These are phyloP conservation scores for Paraconiothyrium sp. DNA, from an alignment of 2,329 filamentous ascomycete species.

Conservation along the genomic window DNA sequence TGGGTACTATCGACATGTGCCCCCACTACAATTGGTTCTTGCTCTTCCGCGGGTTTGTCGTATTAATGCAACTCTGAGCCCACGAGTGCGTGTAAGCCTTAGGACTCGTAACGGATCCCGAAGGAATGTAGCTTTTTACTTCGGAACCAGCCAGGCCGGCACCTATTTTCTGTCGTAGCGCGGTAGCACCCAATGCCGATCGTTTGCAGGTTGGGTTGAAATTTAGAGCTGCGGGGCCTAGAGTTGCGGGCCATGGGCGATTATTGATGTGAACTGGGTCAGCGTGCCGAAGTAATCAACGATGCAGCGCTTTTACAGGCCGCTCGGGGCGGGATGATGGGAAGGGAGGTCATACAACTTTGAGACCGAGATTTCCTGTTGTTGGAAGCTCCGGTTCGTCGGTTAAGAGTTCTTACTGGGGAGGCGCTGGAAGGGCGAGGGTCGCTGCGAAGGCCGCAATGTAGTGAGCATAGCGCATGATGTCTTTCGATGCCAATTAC, in stretches of 20 bases:
- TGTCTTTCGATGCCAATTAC: not conserved
- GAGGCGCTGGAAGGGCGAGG: slow-evolving; percentile 12
- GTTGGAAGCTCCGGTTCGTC: slow-evolving; percentile 88
- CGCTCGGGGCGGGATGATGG: not conserved
- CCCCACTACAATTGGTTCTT: slow-evolving; percentile 85
- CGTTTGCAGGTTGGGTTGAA: slow-evolving; percentile 18
- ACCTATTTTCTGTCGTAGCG: slow-evolving; percentile 73
- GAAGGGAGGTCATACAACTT: slow-evolving; percentile 66
- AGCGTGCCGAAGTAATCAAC: slow-evolving; percentile 15
- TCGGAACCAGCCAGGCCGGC: slow-evolving; percentile 84
- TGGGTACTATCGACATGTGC: slow-evolving; percentile 93
- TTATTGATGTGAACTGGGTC: slow-evolving; percentile 13
- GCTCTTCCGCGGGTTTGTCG: slow-evolving; percentile 82
- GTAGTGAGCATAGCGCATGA: slow-evolving; percentile 12
- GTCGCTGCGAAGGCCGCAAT: slow-evolving; percentile 11
- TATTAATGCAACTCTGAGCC: slow-evolving; percentile 89
- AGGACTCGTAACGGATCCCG: slow-evolving; percentile 73
- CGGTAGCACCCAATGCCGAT: slow-evolving; percentile 18
- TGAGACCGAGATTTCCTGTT: slow-evolving; percentile 88
- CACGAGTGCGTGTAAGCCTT: slow-evolving; percentile 80
- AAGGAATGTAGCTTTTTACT: slow-evolving; percentile 75
- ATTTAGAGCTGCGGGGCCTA: slow-evolving; percentile 10
- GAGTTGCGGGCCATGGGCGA: not conserved
- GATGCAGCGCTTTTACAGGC: slow-evolving; percentile 9
- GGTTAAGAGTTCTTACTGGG: slow-evolving; percentile 63